Percentiles rank a stretch among this genome's conserved stretches.
These are phyloP conservation scores for Mycena vitilis DNA, from an alignment of 768 basidiomycete genomes.

Conservation along the genomic window DNA sequence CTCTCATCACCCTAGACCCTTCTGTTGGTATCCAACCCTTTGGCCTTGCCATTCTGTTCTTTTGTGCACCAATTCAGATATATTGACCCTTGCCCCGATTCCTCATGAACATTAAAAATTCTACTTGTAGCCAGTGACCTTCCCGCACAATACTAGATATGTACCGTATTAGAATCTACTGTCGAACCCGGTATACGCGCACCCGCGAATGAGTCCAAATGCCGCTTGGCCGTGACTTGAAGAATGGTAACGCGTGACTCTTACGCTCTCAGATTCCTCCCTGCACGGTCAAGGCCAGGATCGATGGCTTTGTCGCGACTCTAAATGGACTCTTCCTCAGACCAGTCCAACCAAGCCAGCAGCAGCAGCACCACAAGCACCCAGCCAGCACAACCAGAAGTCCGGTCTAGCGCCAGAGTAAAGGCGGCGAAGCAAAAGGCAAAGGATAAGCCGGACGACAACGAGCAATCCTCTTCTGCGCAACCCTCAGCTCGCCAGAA, in stretches of 20 bases:
- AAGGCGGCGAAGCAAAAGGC: conserved; percentile 81
- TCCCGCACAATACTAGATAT: no score
- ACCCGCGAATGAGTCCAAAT: not conserved
- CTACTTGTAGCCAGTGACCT: not conserved
- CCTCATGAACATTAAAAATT: no score
- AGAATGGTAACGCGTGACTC: conserved; percentile 25
- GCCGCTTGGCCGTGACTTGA: not conserved
- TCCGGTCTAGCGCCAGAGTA: conserved; percentile 82
- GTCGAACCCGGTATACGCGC: no score
- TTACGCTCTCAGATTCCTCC: conserved; percentile 13
- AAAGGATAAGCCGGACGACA: conserved; percentile 64
- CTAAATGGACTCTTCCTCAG: conserved; percentile 93
- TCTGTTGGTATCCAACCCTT: no score
- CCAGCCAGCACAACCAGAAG: conserved; percentile 54
- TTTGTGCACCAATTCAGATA: no score
- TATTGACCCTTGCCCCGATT: no score
- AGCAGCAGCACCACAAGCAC: conserved; percentile 69
- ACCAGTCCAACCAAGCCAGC: conserved; percentile 77
- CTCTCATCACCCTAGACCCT: no score
- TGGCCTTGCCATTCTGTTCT: no score
- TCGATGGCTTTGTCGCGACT: conserved; percentile 90
- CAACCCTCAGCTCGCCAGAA: conserved; percentile 52
- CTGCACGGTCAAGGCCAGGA: conserved; percentile 43
- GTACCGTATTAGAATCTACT: no score
- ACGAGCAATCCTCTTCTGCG: conserved; percentile 56